Percentiles rank a stretch among this genome's conserved stretches.
phyloP scores from a whole-genome alignment of 176 grass and related monocot species.

The Triticum aestivum region DNA sequence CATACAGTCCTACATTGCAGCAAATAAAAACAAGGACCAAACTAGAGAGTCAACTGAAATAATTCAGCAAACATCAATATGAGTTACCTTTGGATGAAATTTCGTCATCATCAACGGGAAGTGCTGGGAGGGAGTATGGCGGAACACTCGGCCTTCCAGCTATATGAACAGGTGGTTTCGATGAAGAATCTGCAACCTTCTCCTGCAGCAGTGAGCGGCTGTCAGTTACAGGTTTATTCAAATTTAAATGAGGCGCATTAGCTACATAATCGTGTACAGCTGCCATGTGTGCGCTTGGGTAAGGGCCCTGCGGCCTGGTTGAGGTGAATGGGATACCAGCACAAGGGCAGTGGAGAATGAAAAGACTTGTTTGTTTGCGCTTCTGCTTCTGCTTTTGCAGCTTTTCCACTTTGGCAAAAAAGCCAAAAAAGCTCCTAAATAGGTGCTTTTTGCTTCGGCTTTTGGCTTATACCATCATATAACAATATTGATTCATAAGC shows the following conservation, averaged over 20 bases:
- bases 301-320: not conserved
- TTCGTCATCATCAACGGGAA: slow-evolving; percentile 76
- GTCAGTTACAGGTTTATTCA: slow-evolving; percentile 19
- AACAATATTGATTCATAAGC: too few species aligned
- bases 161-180: slow-evolving; percentile 62
- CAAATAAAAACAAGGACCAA: slow-evolving; percentile 2
- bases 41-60: slow-evolving; percentile 10
- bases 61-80: slow-evolving; percentile 8
- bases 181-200: slow-evolving; percentile 80
- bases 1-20: not conserved
- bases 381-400: too few species aligned
- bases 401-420: too few species aligned
- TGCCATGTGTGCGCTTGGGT: not conserved
- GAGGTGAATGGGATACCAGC: not conserved
- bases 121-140: slow-evolving; percentile 59
- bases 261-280: not conserved
- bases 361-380: not conserved
- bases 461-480: too few species aligned
- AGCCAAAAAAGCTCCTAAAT: too few species aligned
- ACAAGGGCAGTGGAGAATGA: not conserved
- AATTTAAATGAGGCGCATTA: slow-evolving; percentile 3
- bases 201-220: slow-evolving; percentile 46
- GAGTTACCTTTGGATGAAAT: slow-evolving; percentile 69
- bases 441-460: too few species aligned
- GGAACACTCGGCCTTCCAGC: slow-evolving; percentile 61